Evolutionary conservation across 2,329 filamentous ascomycete genomes (phyloP).

Genomic region (Macrophomina tecta): DNA sequence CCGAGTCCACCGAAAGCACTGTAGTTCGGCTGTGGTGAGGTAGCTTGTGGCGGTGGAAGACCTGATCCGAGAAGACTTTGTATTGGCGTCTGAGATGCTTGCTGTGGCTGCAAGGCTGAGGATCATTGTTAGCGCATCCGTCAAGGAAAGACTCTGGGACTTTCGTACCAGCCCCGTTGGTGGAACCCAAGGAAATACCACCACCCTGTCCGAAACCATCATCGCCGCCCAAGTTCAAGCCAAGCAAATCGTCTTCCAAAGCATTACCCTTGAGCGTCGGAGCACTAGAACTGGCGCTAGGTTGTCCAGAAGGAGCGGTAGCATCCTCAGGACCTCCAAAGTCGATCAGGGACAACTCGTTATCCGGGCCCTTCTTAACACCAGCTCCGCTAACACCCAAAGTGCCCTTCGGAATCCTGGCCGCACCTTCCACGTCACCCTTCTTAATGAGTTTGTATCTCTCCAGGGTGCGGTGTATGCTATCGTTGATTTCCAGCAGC

Average conservation of each 20-base stretch:
- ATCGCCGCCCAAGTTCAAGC: conserved; percentile 74
- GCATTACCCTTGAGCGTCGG: conserved; percentile 63
- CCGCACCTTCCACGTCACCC: conserved; percentile 84
- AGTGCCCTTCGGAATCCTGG: conserved; percentile 82
- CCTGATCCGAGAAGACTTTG: conserved; percentile 62
- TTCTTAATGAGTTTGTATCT: conserved; percentile 96
- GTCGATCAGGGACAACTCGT: conserved; percentile 92
- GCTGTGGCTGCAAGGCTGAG: conserved; percentile 38
- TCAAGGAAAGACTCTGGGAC: neutral
- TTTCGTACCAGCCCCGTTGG: conserved; percentile 44
- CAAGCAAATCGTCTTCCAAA: conserved; percentile 88
- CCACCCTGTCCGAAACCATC: conserved; percentile 75
- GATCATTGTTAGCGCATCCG: conserved; percentile 10
- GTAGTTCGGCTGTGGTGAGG: conserved; percentile 58
- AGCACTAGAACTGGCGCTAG: conserved; percentile 45
- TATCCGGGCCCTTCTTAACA: conserved; percentile 68
- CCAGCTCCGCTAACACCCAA: conserved; percentile 69
- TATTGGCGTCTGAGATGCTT: conserved; percentile 57
- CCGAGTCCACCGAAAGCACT: conserved; percentile 63
- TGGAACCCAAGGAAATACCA: conserved; percentile 78
- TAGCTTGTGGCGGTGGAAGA: conserved; percentile 47
- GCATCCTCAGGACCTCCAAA: conserved; percentile 73
- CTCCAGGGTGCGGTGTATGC: conserved; percentile 95
- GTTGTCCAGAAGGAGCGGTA: conserved; percentile 44
- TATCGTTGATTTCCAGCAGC: conserved; percentile 96